phyloP scores from a whole-genome alignment of 306 rosid genomes.

The Psophocarpus tetragonolobus region DNA sequence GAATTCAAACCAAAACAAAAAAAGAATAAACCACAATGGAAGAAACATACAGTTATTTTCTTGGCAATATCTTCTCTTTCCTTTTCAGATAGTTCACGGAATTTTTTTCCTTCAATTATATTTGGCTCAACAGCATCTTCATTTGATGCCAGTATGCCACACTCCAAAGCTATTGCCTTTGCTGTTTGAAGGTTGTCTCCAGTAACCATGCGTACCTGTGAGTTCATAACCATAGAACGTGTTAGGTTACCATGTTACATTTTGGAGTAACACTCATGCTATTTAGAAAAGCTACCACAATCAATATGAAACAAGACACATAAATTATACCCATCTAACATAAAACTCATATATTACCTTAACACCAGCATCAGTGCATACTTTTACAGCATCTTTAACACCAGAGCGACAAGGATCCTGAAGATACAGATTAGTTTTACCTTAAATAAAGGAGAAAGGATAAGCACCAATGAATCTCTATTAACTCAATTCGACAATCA shows the following conservation, averaged over 20 bases:
- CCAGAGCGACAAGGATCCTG: conserved; percentile 96
- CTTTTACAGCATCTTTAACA: conserved; percentile 72
- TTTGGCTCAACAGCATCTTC: conserved; percentile 77
- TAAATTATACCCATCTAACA: conserved; percentile 21
- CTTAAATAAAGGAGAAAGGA: conserved; percentile 32
- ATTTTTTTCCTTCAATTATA: conserved; percentile 84
- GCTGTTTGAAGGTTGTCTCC: conserved; percentile 98
- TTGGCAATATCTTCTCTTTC: conserved; percentile 78
- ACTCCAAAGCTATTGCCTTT: conserved; percentile 93
- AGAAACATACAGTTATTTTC: conserved; percentile 60
- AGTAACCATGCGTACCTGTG: conserved; percentile 96
- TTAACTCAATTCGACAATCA: not conserved
- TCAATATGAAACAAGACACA: conserved; percentile 22
- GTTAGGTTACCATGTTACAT: conserved; percentile 35
- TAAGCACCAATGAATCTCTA: conserved; percentile 12
- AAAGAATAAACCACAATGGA: conserved; percentile 6
- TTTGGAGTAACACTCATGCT: conserved; percentile 18
- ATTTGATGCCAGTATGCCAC: conserved; percentile 77
- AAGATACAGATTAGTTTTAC: conserved; percentile 15
- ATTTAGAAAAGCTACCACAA: conserved; percentile 15
- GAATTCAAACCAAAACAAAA: not conserved
- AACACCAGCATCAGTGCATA: conserved; percentile 87
- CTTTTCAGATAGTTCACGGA: conserved; percentile 72
- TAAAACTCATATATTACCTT: conserved; percentile 61
- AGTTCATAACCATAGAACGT: conserved; percentile 20